Percentiles rank a stretch among this genome's conserved stretches.
These are phyloP conservation scores for Trichoderma sp. DNA, from an alignment of 2,329 filamentous ascomycete species.

Conservation along the genomic window DNA sequence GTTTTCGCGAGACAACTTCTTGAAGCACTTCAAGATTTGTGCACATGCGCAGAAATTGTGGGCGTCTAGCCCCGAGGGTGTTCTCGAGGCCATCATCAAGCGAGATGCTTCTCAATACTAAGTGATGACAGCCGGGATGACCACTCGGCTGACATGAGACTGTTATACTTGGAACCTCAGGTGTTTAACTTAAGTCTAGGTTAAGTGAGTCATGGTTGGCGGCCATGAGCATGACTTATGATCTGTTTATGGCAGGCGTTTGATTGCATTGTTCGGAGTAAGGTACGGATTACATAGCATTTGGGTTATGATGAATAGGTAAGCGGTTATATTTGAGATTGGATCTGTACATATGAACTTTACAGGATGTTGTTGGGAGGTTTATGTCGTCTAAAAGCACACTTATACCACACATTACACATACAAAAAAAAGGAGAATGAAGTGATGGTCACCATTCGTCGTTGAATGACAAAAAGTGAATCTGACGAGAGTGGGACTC, in stretches of 20 bases:
- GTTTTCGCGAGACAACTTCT: conserved; percentile 11
- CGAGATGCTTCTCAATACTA: neutral
- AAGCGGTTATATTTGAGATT: neutral
- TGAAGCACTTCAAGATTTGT: conserved; percentile 15
- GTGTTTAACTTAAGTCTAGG: neutral
- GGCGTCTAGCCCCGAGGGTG: neutral
- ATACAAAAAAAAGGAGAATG: neutral
- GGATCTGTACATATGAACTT: neutral
- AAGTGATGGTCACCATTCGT: neutral
- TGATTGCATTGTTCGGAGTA: neutral
- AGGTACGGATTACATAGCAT: neutral
- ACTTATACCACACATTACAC: too few species aligned
- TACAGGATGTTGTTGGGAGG: neutral
- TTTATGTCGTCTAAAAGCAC: neutral
- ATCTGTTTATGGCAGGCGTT: neutral
- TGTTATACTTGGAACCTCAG: neutral
- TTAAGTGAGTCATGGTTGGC: neutral
- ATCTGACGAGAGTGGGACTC: conserved; percentile 26
- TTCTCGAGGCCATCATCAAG: neutral
- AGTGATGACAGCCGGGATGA: neutral
- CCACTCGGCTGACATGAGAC: too few species aligned
- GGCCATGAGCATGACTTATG: neutral
- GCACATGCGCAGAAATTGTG: conserved; percentile 8
- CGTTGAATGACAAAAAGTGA: neutral
- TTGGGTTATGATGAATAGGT: neutral